phyloP scores from a whole-genome alignment of 2,329 filamentous ascomycete species.

The Penicillium glabrum region DNA sequence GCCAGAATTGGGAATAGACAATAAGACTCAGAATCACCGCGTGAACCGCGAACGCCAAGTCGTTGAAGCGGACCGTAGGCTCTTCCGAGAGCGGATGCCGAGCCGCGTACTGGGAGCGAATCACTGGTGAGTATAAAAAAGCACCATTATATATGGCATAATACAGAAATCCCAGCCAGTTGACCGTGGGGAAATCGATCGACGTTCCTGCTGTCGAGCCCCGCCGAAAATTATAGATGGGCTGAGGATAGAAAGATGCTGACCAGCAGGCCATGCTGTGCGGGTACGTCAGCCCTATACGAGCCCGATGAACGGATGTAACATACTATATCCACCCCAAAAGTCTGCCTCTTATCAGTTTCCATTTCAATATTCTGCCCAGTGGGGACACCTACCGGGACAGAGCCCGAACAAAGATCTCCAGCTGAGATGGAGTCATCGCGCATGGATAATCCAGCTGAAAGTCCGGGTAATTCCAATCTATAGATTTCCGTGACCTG shows the following conservation, averaged over 20 bases:
- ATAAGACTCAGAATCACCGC: constrained; percentile 71
- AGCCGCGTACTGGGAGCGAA: constrained; percentile 79
- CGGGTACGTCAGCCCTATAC: not conserved
- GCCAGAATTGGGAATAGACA: constrained; percentile 75
- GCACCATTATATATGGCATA: constrained; percentile 74
- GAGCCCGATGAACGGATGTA: not conserved
- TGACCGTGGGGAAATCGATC: constrained; percentile 80
- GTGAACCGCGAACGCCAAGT: constrained; percentile 83
- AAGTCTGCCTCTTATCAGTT: constrained; percentile 43
- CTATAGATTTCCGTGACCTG: too few relatives aligned
- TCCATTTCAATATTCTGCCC: not conserved
- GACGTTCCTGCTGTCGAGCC: constrained; percentile 79
- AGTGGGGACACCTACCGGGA: constrained; percentile 38
- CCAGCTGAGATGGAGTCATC: constrained; percentile 27
- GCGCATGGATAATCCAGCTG: not conserved
- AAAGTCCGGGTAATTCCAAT: not conserved
- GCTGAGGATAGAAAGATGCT: constrained; percentile 88
- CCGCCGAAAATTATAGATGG: constrained; percentile 73
- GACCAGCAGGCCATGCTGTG: constrained; percentile 70
- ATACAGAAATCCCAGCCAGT: constrained; percentile 60
- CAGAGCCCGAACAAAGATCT: constrained; percentile 40
- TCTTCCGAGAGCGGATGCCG: constrained; percentile 71
- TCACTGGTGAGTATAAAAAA: constrained; percentile 75
- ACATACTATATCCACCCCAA: constrained; percentile 58
- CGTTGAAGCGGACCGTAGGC: constrained; percentile 86